Conservation (phyloP, 768 basidiomycete species). For the Naganishia onofrii region DNA sequence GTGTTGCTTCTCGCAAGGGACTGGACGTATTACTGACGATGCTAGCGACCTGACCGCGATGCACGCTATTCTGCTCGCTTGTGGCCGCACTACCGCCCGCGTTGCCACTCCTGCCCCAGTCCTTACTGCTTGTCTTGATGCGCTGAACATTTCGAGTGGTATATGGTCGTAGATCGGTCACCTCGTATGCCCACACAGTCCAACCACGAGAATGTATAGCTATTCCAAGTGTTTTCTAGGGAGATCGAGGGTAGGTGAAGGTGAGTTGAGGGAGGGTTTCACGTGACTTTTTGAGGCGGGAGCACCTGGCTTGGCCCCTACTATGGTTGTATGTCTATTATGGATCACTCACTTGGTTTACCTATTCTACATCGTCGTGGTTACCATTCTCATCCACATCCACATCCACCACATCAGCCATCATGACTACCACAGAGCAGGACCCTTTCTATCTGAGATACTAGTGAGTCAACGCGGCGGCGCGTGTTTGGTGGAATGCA, state of each 20-base stretch:
- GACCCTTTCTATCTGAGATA: slow-evolving; percentile 54
- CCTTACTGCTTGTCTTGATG: neutral
- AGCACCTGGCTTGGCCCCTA: neutral
- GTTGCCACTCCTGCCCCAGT: neutral
- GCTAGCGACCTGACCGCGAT: neutral
- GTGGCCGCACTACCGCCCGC: neutral
- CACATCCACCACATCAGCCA: neutral
- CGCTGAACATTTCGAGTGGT: neutral
- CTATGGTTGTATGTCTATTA: neutral
- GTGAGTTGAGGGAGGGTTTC: too few relatives aligned
- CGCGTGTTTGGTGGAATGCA: too few relatives aligned
- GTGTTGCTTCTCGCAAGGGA: neutral
- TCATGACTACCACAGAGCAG: slow-evolving; percentile 37
- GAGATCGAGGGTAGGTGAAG: neutral
- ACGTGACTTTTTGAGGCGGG: neutral
- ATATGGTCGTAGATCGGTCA: neutral
- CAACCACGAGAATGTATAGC: too few relatives aligned
- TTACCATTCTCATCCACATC: neutral
- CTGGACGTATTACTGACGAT: neutral
- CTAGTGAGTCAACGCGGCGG: slow-evolving; percentile 42
- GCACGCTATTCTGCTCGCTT: slow-evolving; percentile 6
- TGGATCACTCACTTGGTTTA: too few relatives aligned
- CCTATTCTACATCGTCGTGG: neutral
- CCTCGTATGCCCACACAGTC: too few relatives aligned
- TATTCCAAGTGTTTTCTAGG: neutral